Evolutionary conservation across 768 basidiomycete species (phyloP).

Genomic region (Phylloporus arenicola): DNA sequence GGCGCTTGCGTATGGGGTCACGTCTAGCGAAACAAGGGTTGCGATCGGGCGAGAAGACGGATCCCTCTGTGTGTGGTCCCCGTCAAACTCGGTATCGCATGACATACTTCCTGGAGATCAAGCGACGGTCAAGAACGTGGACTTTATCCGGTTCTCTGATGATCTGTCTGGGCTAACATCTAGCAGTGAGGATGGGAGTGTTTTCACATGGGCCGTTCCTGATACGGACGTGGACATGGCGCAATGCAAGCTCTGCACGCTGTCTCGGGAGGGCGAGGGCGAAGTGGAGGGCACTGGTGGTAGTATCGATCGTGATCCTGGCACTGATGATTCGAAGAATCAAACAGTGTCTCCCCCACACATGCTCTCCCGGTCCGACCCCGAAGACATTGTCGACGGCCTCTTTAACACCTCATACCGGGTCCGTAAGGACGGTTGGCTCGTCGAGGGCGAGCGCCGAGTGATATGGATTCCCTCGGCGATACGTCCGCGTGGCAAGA

Average conservation of each 20-base stretch:
- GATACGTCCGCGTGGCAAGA: background rate
- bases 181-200: slow-evolving; percentile 9
- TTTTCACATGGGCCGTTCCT: slow-evolving; percentile 8
- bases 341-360: background rate
- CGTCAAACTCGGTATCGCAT: slow-evolving; percentile 12
- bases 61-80: slow-evolving; percentile 12
- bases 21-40: background rate
- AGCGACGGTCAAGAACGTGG: slow-evolving; percentile 2
- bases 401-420: slow-evolving; percentile 7
- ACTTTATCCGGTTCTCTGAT: slow-evolving; percentile 7
- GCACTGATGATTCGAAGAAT: background rate
- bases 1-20: slow-evolving; percentile 8
- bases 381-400: slow-evolving; percentile 4
- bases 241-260: background rate
- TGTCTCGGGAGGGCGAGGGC: background rate
- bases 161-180: slow-evolving; percentile 6
- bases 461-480: slow-evolving; percentile 1
- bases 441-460: slow-evolving; percentile 9
- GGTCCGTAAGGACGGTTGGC: slow-evolving; percentile 20
- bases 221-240: background rate
- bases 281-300: background rate
- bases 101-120: slow-evolving; percentile 2
- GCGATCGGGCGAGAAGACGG: slow-evolving; percentile 2
- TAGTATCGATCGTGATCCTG: background rate
- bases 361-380: slow-evolving; percentile 9